Evolutionary conservation across 2,329 filamentous ascomycete species (phyloP).

Genomic region (Ophiostoma pallidulum): DNA sequence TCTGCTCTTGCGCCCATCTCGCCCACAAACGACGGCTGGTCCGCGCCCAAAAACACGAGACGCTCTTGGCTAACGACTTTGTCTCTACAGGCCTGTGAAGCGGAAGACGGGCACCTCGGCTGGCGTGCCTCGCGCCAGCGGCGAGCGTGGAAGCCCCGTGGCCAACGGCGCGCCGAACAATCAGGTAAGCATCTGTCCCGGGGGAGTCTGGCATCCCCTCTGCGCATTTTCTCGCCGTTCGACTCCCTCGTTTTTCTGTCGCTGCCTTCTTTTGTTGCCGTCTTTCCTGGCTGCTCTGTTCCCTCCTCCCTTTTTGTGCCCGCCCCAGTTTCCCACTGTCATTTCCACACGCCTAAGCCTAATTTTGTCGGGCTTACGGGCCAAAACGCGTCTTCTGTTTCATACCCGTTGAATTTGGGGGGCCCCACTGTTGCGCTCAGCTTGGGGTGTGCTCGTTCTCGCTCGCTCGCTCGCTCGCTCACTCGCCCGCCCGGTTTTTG

Average conservation of each 20-base stretch:
- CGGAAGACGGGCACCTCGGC: conserved; percentile 61
- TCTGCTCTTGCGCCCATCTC: conserved; percentile 7
- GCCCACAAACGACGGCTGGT: too few relatives aligned
- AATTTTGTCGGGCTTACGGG: conserved; percentile 9
- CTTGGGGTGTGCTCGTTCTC: background rate
- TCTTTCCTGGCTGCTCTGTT: conserved; percentile 8
- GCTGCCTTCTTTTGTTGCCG: conserved; percentile 9
- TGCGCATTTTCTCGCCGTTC: background rate
- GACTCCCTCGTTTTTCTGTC: background rate
- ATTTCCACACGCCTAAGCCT: conserved; percentile 8
- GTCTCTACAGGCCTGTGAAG: conserved; percentile 58
- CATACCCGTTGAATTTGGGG: conserved; percentile 10
- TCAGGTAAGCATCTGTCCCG: conserved; percentile 47
- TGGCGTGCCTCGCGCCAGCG: conserved; percentile 56
- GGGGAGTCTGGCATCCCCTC: too few relatives aligned
- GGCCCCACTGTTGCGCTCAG: conserved; percentile 11
- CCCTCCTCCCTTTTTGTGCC: background rate
- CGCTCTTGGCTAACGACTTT: conserved; percentile 14
- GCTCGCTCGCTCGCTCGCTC: too few relatives aligned
- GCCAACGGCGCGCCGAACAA: conserved; percentile 44
- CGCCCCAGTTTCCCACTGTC: background rate
- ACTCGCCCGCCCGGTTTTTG: background rate
- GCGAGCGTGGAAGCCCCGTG: conserved; percentile 54
- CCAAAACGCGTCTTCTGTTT: conserved; percentile 17
- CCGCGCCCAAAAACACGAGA: too few relatives aligned